These are phyloP conservation scores for Auricularia sp. DNA, from an alignment of 768 basidiomycete genomes.

Conservation along the genomic window DNA sequence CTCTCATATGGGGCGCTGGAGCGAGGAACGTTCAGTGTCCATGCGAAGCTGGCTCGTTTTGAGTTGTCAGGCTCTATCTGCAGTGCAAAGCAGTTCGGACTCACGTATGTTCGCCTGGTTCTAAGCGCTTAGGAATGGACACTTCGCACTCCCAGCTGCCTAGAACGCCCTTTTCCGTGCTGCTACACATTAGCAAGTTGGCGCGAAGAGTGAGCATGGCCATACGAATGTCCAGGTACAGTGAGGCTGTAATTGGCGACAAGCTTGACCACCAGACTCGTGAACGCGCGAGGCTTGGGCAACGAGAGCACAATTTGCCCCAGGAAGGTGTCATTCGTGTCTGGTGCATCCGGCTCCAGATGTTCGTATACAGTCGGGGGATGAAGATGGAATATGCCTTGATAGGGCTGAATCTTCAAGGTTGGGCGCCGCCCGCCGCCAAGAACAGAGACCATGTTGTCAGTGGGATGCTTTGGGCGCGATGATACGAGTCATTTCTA, in stretches of 20 bases:
- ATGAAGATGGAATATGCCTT: neutral
- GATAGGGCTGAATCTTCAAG: neutral
- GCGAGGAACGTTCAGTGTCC: neutral
- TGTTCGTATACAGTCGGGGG: neutral
- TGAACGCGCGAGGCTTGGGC: neutral
- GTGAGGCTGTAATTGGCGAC: neutral
- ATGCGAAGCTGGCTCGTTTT: neutral
- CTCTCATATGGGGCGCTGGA: neutral
- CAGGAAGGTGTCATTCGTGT: neutral
- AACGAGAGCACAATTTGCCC: neutral
- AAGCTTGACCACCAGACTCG: neutral
- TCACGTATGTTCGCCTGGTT: neutral
- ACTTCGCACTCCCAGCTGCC: neutral
- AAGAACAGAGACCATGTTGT: neutral
- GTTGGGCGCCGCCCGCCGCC: neutral
- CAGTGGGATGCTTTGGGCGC: neutral
- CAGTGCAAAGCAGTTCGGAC: neutral
- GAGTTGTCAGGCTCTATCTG: neutral
- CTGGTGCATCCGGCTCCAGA: neutral
- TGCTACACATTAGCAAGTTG: neutral
- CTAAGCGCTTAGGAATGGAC: neutral
- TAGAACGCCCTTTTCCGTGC: neutral
- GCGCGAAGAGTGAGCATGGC: neutral
- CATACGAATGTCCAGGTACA: neutral
- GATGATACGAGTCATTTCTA: too few relatives aligned